A percentile compares a stretch with the other conserved stretches of the same genome.
These are phyloP conservation scores for Viola pubescens DNA, from an alignment of 441 rosid genomes.

Conservation along the genomic window DNA sequence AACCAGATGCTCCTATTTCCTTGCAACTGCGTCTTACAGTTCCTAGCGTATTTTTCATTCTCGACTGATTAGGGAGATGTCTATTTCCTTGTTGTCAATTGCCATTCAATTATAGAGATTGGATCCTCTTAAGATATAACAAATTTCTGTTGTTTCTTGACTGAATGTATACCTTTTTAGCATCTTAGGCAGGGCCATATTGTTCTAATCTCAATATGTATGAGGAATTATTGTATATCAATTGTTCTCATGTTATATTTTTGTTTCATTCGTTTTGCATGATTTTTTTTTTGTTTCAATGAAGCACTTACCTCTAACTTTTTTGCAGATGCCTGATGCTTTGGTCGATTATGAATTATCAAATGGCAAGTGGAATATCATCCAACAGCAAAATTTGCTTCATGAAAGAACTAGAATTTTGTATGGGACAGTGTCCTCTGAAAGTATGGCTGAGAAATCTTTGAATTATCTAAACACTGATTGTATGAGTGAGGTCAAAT, in stretches of 20 bases:
- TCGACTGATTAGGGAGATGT: too few species aligned
- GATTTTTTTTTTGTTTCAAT: slow-evolving; percentile 7
- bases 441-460: slow-evolving; percentile 28
- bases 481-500: slow-evolving; percentile 31
- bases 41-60: background rate
- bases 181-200: too few species aligned
- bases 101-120: too few species aligned
- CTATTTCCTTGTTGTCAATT: too few species aligned
- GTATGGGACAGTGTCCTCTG: slow-evolving; percentile 63
- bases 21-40: background rate
- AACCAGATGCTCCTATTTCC: background rate
- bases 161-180: too few species aligned
- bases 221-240: background rate
- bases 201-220: too few species aligned
- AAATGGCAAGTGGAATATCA: slow-evolving; percentile 75
- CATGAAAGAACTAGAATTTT: slow-evolving; percentile 77
- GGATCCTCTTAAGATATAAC: too few species aligned
- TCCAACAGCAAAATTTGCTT: slow-evolving; percentile 94
- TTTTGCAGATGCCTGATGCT: slow-evolving; percentile 85
- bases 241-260: background rate
- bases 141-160: too few species aligned
- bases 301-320: slow-evolving; percentile 11
- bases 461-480: slow-evolving; percentile 25
- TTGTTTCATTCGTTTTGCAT: background rate
- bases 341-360: slow-evolving; percentile 84